Percentiles rank a stretch among this genome's conserved stretches.
These are phyloP conservation scores for Parascedosporium putredinis DNA, from an alignment of 2,329 filamentous ascomycete species.

Conservation along the genomic window DNA sequence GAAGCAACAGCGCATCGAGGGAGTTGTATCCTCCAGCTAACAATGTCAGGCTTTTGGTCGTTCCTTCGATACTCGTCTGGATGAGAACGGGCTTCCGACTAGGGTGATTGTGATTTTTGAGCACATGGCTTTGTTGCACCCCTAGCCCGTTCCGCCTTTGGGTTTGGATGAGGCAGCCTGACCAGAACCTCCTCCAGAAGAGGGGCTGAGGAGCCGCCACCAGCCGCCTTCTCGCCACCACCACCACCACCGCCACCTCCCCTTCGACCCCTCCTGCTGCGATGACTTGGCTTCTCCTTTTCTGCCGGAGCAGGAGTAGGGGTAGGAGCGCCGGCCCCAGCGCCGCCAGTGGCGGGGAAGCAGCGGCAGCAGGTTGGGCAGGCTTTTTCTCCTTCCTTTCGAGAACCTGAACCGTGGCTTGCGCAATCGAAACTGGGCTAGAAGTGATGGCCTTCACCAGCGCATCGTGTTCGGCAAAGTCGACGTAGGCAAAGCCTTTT, in stretches of 20 bases:
- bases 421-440: constrained; percentile 71
- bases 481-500: constrained; percentile 88
- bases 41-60: background rate
- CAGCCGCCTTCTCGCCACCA: constrained; percentile 11
- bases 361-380: constrained; percentile 8
- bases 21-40: background rate
- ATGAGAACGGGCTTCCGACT: background rate
- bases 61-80: background rate
- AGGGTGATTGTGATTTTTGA: background rate
- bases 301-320: background rate
- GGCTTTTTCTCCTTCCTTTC: constrained; percentile 61
- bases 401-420: constrained; percentile 77
- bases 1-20: no score
- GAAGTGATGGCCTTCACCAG: constrained; percentile 71
- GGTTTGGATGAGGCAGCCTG: background rate
- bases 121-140: background rate
- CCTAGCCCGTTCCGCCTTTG: background rate
- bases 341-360: constrained; percentile 5
- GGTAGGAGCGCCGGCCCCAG: constrained; percentile 7
- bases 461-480: constrained; percentile 65
- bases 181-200: background rate
- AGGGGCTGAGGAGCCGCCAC: background rate
- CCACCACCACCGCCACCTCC: constrained; percentile 14
- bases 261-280: constrained; percentile 15
- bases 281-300: constrained; percentile 16